Percentiles rank a stretch among this genome's conserved stretches.
Evolutionary conservation across 352 stramenopile genomes (phyloP).

Genomic region (Pythium brassicae): DNA sequence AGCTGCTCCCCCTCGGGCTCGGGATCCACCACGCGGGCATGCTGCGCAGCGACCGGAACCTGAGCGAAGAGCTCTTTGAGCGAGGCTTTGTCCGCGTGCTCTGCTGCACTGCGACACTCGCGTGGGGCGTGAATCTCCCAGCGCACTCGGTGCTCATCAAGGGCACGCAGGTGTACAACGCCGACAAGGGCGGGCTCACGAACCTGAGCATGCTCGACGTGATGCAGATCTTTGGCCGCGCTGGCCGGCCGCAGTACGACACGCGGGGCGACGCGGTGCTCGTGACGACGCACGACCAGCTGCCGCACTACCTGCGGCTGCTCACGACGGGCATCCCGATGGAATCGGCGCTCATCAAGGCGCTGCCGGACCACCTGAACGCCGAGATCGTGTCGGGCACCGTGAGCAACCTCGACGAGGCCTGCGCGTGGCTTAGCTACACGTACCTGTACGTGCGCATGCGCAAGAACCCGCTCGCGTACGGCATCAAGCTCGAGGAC

Average conservation of each 20-base stretch:
- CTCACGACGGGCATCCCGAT: conserved; percentile 96
- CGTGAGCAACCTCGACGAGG: conserved; percentile 96
- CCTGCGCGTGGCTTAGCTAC: conserved; percentile 96
- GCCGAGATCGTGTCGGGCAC: conserved; percentile 98
- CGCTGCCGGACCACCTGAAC: conserved; percentile 98
- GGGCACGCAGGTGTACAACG: conserved; percentile 99
- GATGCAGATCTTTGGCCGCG: conserved; percentile 99
- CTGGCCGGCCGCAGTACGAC: conserved; percentile 98
- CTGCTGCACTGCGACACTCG: conserved; percentile 98
- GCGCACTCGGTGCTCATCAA: conserved; percentile 99
- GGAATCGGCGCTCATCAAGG: conserved; percentile 98
- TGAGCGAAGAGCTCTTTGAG: conserved; percentile 98
- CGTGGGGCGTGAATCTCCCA: conserved; percentile 99
- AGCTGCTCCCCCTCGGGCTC: conserved; percentile 93
- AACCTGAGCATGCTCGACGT: conserved; percentile 99
- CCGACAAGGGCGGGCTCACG: conserved; percentile 97
- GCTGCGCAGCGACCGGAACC: conserved; percentile 90
- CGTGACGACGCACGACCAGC: conserved; percentile 95
- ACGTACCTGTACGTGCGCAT: conserved; percentile 99
- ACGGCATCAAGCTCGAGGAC: conserved; percentile 95
- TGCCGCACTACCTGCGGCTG: conserved; percentile 94
- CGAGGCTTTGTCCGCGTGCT: conserved; percentile 96
- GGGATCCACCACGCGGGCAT: conserved; percentile 99
- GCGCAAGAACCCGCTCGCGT: conserved; percentile 96
- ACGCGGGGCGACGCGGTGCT: conserved; percentile 97